These are phyloP conservation scores for Niebla homalea DNA, from an alignment of 495 filamentous ascomycete genomes.

Conservation along the genomic window DNA sequence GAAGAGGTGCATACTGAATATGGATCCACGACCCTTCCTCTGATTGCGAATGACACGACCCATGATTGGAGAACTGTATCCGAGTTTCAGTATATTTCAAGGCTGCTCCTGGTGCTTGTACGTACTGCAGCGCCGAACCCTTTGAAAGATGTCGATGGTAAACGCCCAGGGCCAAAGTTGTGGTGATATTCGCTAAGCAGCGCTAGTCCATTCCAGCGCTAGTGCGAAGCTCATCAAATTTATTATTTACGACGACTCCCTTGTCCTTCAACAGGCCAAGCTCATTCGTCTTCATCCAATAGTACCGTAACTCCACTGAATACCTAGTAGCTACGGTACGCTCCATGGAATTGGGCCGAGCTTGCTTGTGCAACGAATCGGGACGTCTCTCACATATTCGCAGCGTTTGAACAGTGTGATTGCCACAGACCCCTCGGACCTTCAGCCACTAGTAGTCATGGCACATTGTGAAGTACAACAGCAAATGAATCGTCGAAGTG, in stretches of 20 bases:
- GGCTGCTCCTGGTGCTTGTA: constrained; percentile 10
- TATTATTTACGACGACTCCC: not conserved
- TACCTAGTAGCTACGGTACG: too few relatives aligned
- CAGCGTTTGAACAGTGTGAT: too few relatives aligned
- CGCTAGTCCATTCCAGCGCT: not conserved
- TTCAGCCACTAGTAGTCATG: too few relatives aligned
- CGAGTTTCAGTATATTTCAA: constrained; percentile 16
- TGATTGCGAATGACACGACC: constrained; percentile 89
- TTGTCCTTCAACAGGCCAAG: not conserved
- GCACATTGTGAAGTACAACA: too few relatives aligned
- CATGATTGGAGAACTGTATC: constrained; percentile 21
- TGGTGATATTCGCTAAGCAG: constrained; percentile 14
- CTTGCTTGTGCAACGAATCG: too few relatives aligned
- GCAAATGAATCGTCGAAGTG: too few relatives aligned
- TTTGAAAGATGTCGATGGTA: too few relatives aligned
- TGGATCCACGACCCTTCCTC: constrained; percentile 95
- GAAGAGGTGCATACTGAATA: constrained; percentile 65
- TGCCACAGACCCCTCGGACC: too few relatives aligned
- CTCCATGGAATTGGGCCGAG: too few relatives aligned
- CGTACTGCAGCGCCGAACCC: too few relatives aligned
- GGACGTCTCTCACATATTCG: too few relatives aligned
- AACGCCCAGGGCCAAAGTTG: constrained; percentile 13
- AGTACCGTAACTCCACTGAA: too few relatives aligned
- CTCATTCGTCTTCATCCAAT: not conserved
- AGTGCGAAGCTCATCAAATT: not conserved